A percentile compares a stretch with the other conserved stretches of the same genome.
Conservation (phyloP, 129 eudicot species). For the Tagetes erecta region DNA sequence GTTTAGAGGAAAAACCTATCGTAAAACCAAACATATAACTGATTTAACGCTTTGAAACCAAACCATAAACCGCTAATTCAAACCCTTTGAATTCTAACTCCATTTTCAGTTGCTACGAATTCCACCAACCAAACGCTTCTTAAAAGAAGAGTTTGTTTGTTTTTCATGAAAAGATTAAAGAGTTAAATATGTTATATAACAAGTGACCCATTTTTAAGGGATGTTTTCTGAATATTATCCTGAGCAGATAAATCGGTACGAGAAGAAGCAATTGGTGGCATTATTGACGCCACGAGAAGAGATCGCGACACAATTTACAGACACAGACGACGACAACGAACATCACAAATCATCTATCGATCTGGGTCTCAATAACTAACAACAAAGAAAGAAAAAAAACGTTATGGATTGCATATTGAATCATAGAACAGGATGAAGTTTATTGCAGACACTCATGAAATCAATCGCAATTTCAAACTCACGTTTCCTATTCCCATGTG, state of each 20-base stretch:
- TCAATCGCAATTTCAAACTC: constrained; percentile 38
- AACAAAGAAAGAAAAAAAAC: not conserved
- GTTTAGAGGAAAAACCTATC: too few relatives aligned
- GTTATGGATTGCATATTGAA: constrained; percentile 38
- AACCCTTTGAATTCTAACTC: too few relatives aligned
- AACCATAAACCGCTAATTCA: too few relatives aligned
- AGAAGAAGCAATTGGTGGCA: constrained; percentile 18
- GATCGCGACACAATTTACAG: not conserved
- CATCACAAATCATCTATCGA: not conserved
- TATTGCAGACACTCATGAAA: constrained; percentile 49
- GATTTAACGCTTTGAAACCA: too few relatives aligned
- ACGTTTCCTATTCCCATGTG: constrained; percentile 18
- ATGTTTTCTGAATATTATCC: not conserved
- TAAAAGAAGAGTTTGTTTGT: too few relatives aligned
- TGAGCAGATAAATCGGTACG: constrained; percentile 14
- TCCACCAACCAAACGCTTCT: too few relatives aligned
- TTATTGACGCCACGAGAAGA: constrained; percentile 31
- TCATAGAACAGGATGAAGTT: constrained; percentile 31
- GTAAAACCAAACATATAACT: too few relatives aligned
- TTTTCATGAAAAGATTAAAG: not conserved
- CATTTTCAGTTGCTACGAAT: too few relatives aligned
- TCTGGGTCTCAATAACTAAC: not conserved
- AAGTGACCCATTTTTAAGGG: not conserved
- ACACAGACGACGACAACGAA: not conserved
- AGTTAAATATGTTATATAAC: not conserved